Percentiles rank a stretch among this genome's conserved stretches.
These are phyloP conservation scores for Luffa acutangula DNA, from an alignment of 306 rosid genomes.

Conservation along the genomic window DNA sequence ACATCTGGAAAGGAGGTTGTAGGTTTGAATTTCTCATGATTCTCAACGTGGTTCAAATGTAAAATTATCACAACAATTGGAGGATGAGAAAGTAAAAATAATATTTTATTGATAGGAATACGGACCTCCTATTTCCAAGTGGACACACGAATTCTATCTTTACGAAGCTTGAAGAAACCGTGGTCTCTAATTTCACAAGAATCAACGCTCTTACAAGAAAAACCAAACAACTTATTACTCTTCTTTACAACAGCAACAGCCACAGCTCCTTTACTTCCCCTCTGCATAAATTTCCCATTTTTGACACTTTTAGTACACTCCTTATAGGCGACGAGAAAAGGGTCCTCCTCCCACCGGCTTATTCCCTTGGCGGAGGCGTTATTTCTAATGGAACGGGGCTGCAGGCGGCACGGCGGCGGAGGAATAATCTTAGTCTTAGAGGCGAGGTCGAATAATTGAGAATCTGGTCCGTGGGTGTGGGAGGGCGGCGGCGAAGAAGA, in stretches of 20 bases:
- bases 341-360: slow-evolving; percentile 48
- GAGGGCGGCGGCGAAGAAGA: too few species aligned
- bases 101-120: not conserved
- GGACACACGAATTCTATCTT: slow-evolving; percentile 11
- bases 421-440: slow-evolving; percentile 4
- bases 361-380: slow-evolving; percentile 46
- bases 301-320: slow-evolving; percentile 51
- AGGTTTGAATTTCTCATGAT: too few species aligned
- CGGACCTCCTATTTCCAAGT: not conserved
- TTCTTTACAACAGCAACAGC: not conserved
- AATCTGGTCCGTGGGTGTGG: not conserved
- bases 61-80: not conserved
- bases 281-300: slow-evolving; percentile 12
- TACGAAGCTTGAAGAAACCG: slow-evolving; percentile 34
- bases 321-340: slow-evolving; percentile 70
- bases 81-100: not conserved
- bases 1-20: too few species aligned
- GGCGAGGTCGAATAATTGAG: not conserved
- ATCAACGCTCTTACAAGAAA: slow-evolving; percentile 37
- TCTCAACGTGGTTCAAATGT: too few species aligned
- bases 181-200: slow-evolving; percentile 35
- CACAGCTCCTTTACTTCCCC: not conserved
- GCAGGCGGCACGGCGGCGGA: slow-evolving; percentile 15
- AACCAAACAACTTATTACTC: slow-evolving; percentile 28
- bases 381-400: slow-evolving; percentile 17